These are phyloP conservation scores for Trametes cingulata DNA, from an alignment of 768 basidiomycete species.

Conservation along the genomic window DNA sequence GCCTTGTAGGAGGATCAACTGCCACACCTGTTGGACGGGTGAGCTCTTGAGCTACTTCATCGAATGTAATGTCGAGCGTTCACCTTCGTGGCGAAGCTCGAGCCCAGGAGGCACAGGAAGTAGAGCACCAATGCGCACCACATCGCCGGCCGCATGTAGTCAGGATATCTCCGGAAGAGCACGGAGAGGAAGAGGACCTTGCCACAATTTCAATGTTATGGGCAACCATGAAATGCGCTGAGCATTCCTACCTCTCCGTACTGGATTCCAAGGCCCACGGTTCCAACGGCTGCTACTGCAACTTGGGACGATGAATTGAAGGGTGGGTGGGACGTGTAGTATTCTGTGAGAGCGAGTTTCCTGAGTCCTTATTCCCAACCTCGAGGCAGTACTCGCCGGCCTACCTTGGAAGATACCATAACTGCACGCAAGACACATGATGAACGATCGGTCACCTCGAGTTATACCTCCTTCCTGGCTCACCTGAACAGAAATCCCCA, in stretches of 20 bases:
- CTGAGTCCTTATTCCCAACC: neutral
- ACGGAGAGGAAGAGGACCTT: conserved; percentile 22
- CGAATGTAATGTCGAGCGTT: neutral
- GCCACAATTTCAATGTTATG: neutral
- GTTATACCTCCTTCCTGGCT: neutral
- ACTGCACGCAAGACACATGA: neutral
- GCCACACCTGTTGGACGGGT: conserved; percentile 22
- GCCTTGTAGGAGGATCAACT: conserved; percentile 27
- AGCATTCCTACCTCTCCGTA: conserved; percentile 21
- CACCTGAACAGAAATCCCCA: conserved; percentile 29
- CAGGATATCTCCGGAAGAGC: conserved; percentile 23
- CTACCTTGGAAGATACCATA: conserved; percentile 28
- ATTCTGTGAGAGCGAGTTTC: conserved; percentile 4
- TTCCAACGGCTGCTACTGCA: conserved; percentile 23
- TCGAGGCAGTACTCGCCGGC: neutral
- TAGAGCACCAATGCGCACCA: conserved; percentile 20
- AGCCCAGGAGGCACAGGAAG: conserved; percentile 19
- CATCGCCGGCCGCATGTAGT: conserved; percentile 23
- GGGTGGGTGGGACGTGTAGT: conserved; percentile 26
- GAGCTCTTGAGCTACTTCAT: neutral
- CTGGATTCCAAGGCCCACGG: conserved; percentile 23
- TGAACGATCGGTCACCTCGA: neutral
- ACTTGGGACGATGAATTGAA: conserved; percentile 22
- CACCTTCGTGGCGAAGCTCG: conserved; percentile 27
- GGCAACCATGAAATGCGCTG: too few species aligned